Base-by-base conservation (phyloP, 441 rosid species). In the Syzygium syzygioides region DNA sequence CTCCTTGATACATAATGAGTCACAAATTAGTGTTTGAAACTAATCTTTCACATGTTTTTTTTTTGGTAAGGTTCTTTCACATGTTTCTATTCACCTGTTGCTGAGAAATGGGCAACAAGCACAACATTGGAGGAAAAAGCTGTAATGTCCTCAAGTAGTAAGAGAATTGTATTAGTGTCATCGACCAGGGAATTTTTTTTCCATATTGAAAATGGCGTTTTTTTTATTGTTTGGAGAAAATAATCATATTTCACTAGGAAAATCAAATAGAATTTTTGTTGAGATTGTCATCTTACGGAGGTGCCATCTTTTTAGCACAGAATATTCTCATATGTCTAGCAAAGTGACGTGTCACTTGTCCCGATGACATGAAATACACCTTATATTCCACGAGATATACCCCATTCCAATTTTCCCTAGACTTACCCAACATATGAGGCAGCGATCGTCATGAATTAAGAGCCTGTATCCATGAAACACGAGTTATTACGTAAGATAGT, bases 401-500 rank as follows among this genome's bases (percentile, higher is more conserved):
- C 10, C 57, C 14, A 55, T 18, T 55, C 19, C 57, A 20, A 7
- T 7, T 19, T 19, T 9, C 25, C 25, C 57, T 1, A 19, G 57
- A 55, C 10, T 19, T 54, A 14, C 23, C 25, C 57, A 55, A 55
- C 57, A 18, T 55, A 55, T 55, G 32, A 28, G 68, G 34, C 9
- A 28, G 18, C 18, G 0, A 6, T 1, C 0, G 18, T 28, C 1
- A 2, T 28, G 32, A 60, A 60, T 28, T 4, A 60, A 0, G 4
- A 14, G 68, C 14, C 18, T 13, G 4, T 6, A 60, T 60, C 6
- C 68, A 60, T 6, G 18, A 60, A 60, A 6, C 32, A 60, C 6
- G 18, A 34, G 0, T 60, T 0, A 14, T 60, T 1, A 13, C 9
- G 1, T 1, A 13, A 28, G 1, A 3, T 14, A 25, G 34, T n/a